A percentile compares a stretch with the other conserved stretches of the same genome.
Conservation (phyloP, 1,284 basidiomycete species). For the Malassezia restricta region DNA sequence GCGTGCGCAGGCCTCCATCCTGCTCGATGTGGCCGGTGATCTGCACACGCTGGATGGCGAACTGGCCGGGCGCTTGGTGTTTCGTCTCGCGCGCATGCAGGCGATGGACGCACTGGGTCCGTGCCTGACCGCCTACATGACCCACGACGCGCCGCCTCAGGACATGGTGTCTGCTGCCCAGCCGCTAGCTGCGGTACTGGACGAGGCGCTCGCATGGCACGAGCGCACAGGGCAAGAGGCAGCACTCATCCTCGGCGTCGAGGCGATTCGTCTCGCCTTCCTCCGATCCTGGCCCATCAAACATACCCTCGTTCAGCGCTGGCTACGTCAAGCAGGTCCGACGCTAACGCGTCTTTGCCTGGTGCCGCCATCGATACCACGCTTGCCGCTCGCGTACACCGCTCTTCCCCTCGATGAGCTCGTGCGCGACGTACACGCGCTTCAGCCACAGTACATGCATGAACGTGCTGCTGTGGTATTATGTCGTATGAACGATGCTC, state of each 20-base stretch:
- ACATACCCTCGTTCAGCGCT: neutral
- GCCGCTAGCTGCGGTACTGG: constrained; percentile 5
- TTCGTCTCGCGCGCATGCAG: constrained; percentile 7
- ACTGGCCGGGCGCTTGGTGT: constrained; percentile 8
- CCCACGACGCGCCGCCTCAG: neutral
- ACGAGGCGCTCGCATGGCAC: neutral
- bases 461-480: constrained; percentile 8
- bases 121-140: neutral
- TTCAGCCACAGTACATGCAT: neutral
- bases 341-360: neutral
- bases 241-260: neutral
- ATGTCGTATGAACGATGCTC: neutral
- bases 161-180: neutral
- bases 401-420: neutral
- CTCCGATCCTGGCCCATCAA: neutral
- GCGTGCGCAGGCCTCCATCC: neutral
- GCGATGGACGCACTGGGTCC: neutral
- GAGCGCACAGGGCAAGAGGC: neutral
- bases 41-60: neutral
- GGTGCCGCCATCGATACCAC: neutral
- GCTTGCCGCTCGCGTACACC: neutral
- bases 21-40: neutral
- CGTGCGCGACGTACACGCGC: neutral
- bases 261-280: constrained; percentile 1
- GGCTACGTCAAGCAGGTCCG: neutral